Percentiles rank a stretch among this genome's conserved stretches.
phyloP scores from a whole-genome alignment of 2,329 filamentous ascomycete species.

The Chaetomium olivaceum region DNA sequence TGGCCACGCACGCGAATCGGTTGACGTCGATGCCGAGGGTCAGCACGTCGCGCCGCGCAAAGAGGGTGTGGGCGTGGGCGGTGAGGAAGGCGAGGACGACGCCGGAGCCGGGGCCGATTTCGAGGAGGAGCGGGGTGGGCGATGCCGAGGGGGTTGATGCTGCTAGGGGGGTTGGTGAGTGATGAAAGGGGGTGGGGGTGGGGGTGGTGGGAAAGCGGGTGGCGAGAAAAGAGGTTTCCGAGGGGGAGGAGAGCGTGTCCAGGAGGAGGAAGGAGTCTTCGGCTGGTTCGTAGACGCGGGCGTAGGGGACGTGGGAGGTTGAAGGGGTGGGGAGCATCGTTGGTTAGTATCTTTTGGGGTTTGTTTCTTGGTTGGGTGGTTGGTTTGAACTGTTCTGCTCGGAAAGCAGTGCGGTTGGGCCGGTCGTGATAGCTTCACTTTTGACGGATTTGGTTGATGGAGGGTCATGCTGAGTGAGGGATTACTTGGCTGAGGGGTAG shows the following conservation, averaged over 20 bases:
- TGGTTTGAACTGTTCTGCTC: neutral
- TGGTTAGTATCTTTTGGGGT: slow-evolving; percentile 5
- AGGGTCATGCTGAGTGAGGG: neutral
- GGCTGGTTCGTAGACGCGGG: slow-evolving; percentile 88
- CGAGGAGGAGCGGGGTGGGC: slow-evolving; percentile 66
- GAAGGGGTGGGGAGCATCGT: slow-evolving; percentile 89
- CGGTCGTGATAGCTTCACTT: slow-evolving; percentile 32
- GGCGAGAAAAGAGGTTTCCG: slow-evolving; percentile 69
- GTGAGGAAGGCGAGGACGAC: slow-evolving; percentile 88
- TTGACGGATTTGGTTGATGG: slow-evolving; percentile 23
- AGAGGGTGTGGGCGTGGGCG: slow-evolving; percentile 70
- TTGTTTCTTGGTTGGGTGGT: neutral
- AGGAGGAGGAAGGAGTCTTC: slow-evolving; percentile 95
- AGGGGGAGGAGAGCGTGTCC: slow-evolving; percentile 76
- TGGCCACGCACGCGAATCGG: slow-evolving; percentile 75
- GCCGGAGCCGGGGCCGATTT: slow-evolving; percentile 88
- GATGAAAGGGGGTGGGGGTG: slow-evolving; percentile 10
- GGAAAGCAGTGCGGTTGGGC: neutral
- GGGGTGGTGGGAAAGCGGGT: slow-evolving; percentile 53
- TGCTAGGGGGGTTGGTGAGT: neutral
- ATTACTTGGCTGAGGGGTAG: neutral
- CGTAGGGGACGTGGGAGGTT: slow-evolving; percentile 86
- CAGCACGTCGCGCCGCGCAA: slow-evolving; percentile 70
- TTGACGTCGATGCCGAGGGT: slow-evolving; percentile 84
- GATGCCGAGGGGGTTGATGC: slow-evolving; percentile 26